Evolutionary conservation across 73 alveolate genomes (phyloP), one percentile per base, ranked within the genome.

Genomic region (Paramecium pentaurelia): DNA sequence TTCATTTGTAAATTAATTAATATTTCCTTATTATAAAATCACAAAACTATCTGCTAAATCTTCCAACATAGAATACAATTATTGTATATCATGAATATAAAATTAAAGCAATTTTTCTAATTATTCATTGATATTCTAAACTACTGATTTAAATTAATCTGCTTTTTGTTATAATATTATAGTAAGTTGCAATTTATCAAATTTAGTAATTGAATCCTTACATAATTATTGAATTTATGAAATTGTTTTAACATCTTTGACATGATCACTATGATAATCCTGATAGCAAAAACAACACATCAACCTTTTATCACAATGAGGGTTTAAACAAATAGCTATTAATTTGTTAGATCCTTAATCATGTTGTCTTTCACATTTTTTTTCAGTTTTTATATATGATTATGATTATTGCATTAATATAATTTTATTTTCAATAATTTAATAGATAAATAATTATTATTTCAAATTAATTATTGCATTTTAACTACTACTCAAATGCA

Each of bases 231-330:
- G 38, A 3, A 73, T n/a, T 22, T 73, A 5, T 34, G 40, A 16
- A 4, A 73, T 73, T 38, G 87, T 73, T 12, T 37, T 37, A 4
- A 16, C 58, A 73, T 73, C 87, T 10, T 37, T 40, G 1, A 73
- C 60, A 73, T 73, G 87, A 1, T 73, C 87, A 18, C 87, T 0
- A 40, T 73, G 87, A 73, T 73, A 73, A 40, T 73, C 87, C 18
- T 34, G n/a, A 38, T 73, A 73, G 10, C 87, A 73, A 38, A 73
- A 73, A 20, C 87, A 73, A 38, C 87, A 73, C 60, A 73, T 37
- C 20, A 73, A 73, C 20, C 38, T 73, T 18, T 73, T 73, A 34
- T 73, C 87, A 36, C 87, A 73, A 10, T 73, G 36, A 16, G 64
- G 64, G 40, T 73, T 73, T 73, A 73, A 44, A n/a, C 87, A 73